Base-by-base conservation (phyloP, 441 rosid species). In the Gossypium aridum region DNA sequence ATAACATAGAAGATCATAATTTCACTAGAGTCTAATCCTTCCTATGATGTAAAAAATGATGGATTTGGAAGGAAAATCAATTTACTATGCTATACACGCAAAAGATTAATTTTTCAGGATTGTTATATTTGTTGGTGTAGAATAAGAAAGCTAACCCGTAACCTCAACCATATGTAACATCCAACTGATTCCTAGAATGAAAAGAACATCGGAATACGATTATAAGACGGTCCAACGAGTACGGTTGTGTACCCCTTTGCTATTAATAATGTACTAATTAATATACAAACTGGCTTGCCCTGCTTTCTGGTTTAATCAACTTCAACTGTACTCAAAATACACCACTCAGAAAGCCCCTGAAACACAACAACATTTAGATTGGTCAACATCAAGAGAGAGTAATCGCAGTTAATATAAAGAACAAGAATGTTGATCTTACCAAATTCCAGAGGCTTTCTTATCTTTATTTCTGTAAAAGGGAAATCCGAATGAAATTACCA, bases 371-470 rank as follows among this genome's bases (percentile, higher is more conserved):
- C 1, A 20, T 63, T 17, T 19, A 17, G 45, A 51, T 70, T 34
- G 14, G 25, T 71, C 37, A 72, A 43, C 14, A 56, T 57, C 9
- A 62, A 55, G 55, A 71, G 0, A 3, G 10, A 20, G 17, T 4
- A 10, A 39, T 56, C 25, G 53, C 25, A 25, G 45, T 60, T 60
- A 13, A 26, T 14, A 14, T 4, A 26, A 37, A 45, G 19, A 53
- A 64, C 51, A 51, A 37, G 63, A 37, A 59, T 73, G 61, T 71
- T 49, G 13, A 37, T 65, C 80, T 84, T 85, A 92, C 99, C 97
- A 92, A 70, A 94, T 76, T 76, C 99, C 99, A 1, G 92, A 81
- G 14, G 87, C 80, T 77, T 79, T 88, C 86, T 90, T 91, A n/a
- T 77, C 82, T 90, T 83, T 78, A 25, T 85, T 85, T 79, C 98